Base-by-base conservation (phyloP, 805 yeast genomes). In the Starmerella lactis-condensi region DNA sequence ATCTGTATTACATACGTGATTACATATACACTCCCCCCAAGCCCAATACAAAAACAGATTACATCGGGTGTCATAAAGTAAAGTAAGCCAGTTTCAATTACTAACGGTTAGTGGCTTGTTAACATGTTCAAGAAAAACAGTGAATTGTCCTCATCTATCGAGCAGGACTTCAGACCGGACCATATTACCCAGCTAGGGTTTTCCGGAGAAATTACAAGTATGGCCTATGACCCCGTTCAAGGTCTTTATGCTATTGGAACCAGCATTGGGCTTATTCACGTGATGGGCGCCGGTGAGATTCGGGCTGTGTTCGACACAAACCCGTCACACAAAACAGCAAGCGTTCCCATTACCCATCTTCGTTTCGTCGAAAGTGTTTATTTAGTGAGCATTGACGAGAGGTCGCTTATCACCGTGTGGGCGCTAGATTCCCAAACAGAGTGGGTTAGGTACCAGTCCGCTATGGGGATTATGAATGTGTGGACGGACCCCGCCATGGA, bases 191-290 rank as follows among this genome's bases (percentile, higher is more conserved):
- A 53, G 5, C 72, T 67, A 44, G 89, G 89, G 2, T 46, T 75
- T 21, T 58, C 64, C 12, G 85, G 91, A 9, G 64, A 65, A 10
- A 66, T 77, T 6, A 56, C 68, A 22, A 69, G 78, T 0, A 48
- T 71, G 24, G 91, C 89, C 0, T 77, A 64, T 53, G 96, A 89
- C 50, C 92, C 92, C 3, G 72, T 78, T 1, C 98, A 89, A 52
- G 69, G 89, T 32, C 60, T 89, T 17, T 53, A 82, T 44, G 95
- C 94, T 0, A 57, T 81, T 0, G 74, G 82, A 3, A 81, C 93
- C 0, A 70, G 64, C 22, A 48, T 56, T 6, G 78, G 82, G 24
- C 69, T 69, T 27, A 61, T 89, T 11, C 72, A 77, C 40, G 74
- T 89, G 4, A 74, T 71, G 47, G 98, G 96, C 2, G 85, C 76